These are phyloP conservation scores for Leccinum angustisporum DNA, from an alignment of 1,284 basidiomycete genomes.

Conservation along the genomic window DNA sequence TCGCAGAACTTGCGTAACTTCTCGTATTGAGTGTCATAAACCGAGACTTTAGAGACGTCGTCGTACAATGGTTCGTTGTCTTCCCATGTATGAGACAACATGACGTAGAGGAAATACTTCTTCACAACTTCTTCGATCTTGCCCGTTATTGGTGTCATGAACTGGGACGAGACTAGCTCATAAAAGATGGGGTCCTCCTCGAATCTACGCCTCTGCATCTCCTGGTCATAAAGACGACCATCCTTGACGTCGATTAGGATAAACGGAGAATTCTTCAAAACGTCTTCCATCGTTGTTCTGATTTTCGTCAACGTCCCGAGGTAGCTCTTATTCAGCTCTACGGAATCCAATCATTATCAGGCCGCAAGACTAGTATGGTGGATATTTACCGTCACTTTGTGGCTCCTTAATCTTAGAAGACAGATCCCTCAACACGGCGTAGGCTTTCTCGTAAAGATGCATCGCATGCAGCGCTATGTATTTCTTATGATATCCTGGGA, in stretches of 20 bases:
- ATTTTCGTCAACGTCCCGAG: neutral
- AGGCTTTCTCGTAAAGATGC: neutral
- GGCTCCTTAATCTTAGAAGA: neutral
- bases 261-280: constrained; percentile 2
- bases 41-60: constrained; percentile 1
- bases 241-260: constrained; percentile 12
- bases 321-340: constrained; percentile 8
- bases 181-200: constrained; percentile 1
- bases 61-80: constrained; percentile 11
- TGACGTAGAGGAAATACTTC: constrained; percentile 19
- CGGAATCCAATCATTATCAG: neutral
- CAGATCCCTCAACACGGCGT: neutral
- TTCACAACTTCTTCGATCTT: constrained; percentile 7
- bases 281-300: neutral
- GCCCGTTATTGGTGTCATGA: neutral
- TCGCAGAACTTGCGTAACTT: constrained; percentile 17
- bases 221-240: constrained; percentile 10
- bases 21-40: constrained; percentile 8
- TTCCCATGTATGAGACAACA: constrained; percentile 27
- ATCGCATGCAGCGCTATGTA: neutral
- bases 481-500: constrained; percentile 11
- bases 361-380: neutral
- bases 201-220: constrained; percentile 3
- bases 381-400: constrained; percentile 4
- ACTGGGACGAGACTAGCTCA: constrained; percentile 10